Evolutionary conservation across 2,329 filamentous ascomycete genomes (phyloP), one percentile per base, ranked within the genome.

Genomic region (Colletotrichum chrysophilum): DNA sequence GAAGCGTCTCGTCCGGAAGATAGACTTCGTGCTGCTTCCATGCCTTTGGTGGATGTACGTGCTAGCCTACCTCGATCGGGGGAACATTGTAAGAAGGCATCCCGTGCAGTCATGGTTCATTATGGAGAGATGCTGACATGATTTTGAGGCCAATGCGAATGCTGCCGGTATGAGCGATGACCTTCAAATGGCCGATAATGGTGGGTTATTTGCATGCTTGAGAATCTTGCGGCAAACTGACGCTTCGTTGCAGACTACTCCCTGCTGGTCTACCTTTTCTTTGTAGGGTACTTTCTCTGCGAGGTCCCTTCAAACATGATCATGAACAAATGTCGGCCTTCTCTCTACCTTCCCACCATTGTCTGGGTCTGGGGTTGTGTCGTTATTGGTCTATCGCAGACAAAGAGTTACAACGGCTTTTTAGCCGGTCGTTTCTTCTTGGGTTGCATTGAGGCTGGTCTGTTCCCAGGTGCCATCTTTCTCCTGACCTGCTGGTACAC

Each of bases 361-460:
- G 71, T 67, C 26, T 70, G 61, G 18, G 69, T 38, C 12, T 78
- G 77, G 76, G 76, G 76, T 56, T 34, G 70, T 58, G 72, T 76
- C 14, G 76, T 86, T 9, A 87, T 86, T 8, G 83, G 85, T 74
- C 91, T 90, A 86, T 87, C 87, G 5, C 84, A 82, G 3, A 85
- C 88, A 60, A 80, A 88, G 10, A 69, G 58, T 84, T 81, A 60
- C 43, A 64, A 38, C 89, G 87, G 80, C 82, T 9, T 86, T 87
- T 18, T 81, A 90, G 87, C 87, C 7, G 91, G 89, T 77, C 86
- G 89, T 4, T 90, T 91, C 76, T 88, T 87, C 4, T 52, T 52
- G 43, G 43, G 43, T 21, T 52, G 43, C 43, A 52, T 52, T 21
- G 43, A 52, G 43, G 43, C 43, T 21, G 43, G 43, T 21, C 43